Evolutionary conservation across 371 early-diverging fungal genomes (phyloP), one percentile per base, ranked within the genome.

Genomic region (Rozella allomycis): DNA sequence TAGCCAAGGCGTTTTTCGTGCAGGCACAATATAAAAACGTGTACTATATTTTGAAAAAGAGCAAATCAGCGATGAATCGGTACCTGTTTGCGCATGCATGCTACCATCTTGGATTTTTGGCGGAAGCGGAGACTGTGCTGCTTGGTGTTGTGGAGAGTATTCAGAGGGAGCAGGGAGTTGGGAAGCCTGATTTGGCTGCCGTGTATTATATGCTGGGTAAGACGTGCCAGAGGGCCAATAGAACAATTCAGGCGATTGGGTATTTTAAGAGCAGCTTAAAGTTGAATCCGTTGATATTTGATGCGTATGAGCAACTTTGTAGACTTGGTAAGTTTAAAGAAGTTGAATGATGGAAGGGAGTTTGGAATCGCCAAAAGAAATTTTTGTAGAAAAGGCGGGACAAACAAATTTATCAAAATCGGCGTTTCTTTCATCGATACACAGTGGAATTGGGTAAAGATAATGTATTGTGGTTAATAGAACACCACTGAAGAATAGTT

Each of bases 241-340:
- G 55, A 23, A 38, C 37, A 19, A 49, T 52, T 11, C 38, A 52
- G 16, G 69, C 68, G 9, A 37, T 37, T 18, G 31, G 33, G 17
- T 48, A 52, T 26, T 63, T 58, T 31, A 35, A 36, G 17, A 33
- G 45, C n/a, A 53, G 65, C 3, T 31, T 71, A 5, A 39, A 50
- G 18, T 26, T 46, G 28, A 55, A 60, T 40, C 68, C 73, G n/a
- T 60, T 66, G 31, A 23, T 64, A 26, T 72, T 71, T 71, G 50
- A 44, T 18, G 62, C 68, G 4, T 64, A 43, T 35, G 60, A 67
- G 30, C 35, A 36, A 3, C 46, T 71, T 26, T 63, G 67, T 33
- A 54, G 62, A 20, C 30, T 71, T 17, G 70, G 72, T 58, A 42
- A 4, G 31, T 10, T 18, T 3, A 29, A 31, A 4, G 12, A 11